Conservation (phyloP, 2,329 filamentous ascomycete species). For the Chalaropsis ovoidea region DNA sequence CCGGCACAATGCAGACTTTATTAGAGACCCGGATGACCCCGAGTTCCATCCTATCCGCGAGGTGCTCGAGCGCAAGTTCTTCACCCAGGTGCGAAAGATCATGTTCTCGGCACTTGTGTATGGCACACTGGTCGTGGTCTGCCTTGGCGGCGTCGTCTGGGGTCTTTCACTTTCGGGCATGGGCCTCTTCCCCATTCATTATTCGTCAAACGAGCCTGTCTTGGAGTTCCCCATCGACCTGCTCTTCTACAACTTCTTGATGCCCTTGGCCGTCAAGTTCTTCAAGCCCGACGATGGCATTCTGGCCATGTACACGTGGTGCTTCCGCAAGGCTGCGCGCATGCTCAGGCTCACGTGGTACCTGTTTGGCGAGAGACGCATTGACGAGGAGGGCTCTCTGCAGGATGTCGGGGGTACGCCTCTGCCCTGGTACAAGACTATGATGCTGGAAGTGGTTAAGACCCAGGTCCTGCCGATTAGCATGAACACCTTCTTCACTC, state of each 20-base stretch:
- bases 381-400: constrained; percentile 66
- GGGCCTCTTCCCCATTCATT: constrained; percentile 77
- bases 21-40: constrained; percentile 93
- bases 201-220: constrained; percentile 83
- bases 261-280: constrained; percentile 74
- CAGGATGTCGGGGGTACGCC: constrained; percentile 39
- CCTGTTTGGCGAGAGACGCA: constrained; percentile 71
- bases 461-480: constrained; percentile 38
- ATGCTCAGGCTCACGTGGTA: constrained; percentile 78
- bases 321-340: constrained; percentile 81
- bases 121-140: constrained; percentile 82
- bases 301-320: constrained; percentile 85
- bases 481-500: constrained; percentile 30
- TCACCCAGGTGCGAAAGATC: constrained; percentile 90
- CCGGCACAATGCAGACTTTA: constrained; percentile 58
- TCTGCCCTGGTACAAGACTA: constrained; percentile 34
- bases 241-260: constrained; percentile 92
- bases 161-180: constrained; percentile 59
- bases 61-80: constrained; percentile 83
- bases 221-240: constrained; percentile 91
- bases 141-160: constrained; percentile 93
- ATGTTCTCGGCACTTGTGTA: constrained; percentile 93
- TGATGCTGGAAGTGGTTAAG: constrained; percentile 35
- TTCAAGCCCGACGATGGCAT: constrained; percentile 78
- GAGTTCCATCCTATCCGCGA: constrained; percentile 97